Evolutionary conservation across 1,284 basidiomycete species (phyloP), one percentile per base, ranked within the genome.

Genomic region (Pseudozyma tsukubaensis): DNA sequence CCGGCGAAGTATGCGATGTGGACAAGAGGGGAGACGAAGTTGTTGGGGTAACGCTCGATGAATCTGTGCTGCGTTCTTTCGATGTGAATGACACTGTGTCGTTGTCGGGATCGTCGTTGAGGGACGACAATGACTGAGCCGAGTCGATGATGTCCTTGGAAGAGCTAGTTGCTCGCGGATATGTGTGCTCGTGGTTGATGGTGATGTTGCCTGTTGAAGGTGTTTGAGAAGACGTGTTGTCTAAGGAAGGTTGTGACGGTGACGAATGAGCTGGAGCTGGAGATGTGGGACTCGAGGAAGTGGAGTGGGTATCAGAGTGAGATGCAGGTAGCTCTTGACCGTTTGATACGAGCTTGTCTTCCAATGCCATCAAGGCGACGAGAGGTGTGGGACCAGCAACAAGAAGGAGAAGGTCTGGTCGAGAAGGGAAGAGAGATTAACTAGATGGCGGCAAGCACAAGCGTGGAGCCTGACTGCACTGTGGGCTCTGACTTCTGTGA

Each of bases 361-460:
- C 57, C 60, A 62, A 59, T 53, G 56, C 60, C 67, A 70, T 70
- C 60, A 70, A 70, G 60, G 60, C 67, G 49, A 57, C 34, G 45
- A 8, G 2, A 12, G 44, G 44, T 8, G 18, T 45, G 18, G 19
- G 44, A 45, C 24, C 24, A 29, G 24, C 37, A 39, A n/a, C 37
- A n/a, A 39, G 13, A 13, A 21, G 6, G 21, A 47, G 6, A 21
- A 12, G 21, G 21, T n/a, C 44, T 12, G 44, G 42, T 16, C 11
- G 44, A 19, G 29, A 21, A 47, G 21, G 12, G 11, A 29, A 29
- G 44, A 12, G 18, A 29, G 24, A 29, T n/a, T n/a, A 6, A 29
- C 29, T 13, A 47, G 44, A 11, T 47, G 42, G 13, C 16, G 37
- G 37, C 37, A 39, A n/a, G 37, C 37, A 39, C 37, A 39, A 29